Percentiles rank a stretch among this genome's conserved stretches.
Conservation (phyloP, 768 basidiomycete genomes). For the Phaffia australis region DNA sequence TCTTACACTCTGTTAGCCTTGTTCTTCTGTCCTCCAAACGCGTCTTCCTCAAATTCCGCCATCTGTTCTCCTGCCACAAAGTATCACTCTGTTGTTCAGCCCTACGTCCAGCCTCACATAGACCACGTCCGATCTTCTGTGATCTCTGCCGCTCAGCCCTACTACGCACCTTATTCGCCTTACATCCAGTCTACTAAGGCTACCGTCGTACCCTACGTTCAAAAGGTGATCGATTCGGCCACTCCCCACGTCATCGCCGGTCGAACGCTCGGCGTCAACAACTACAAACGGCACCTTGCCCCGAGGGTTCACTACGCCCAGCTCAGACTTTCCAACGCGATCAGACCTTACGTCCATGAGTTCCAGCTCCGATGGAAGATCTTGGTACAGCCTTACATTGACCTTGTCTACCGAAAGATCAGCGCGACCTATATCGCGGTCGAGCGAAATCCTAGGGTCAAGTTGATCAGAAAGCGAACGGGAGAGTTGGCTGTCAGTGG, state of each 20-base stretch:
- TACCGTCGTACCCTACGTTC: not conserved
- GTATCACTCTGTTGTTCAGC: constrained; percentile 32
- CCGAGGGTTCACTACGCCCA: constrained; percentile 27
- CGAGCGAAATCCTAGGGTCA: constrained; percentile 2
- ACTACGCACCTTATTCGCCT: constrained; percentile 27
- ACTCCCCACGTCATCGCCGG: constrained; percentile 28
- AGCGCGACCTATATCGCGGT: not conserved
- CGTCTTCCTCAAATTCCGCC: constrained; percentile 26
- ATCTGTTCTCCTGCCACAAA: constrained; percentile 34
- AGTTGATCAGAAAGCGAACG: not conserved
- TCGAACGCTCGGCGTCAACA: constrained; percentile 25
- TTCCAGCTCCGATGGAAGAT: constrained; percentile 27
- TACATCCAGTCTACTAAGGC: constrained; percentile 23
- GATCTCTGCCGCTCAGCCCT: constrained; percentile 24
- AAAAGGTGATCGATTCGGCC: constrained; percentile 26
- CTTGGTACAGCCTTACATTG: constrained; percentile 33
- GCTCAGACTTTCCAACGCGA: not conserved
- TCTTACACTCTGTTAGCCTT: constrained; percentile 32
- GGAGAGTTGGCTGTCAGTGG: not conserved
- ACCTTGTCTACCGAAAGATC: constrained; percentile 1
- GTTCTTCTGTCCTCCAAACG: constrained; percentile 33
- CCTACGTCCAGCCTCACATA: constrained; percentile 34
- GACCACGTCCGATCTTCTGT: constrained; percentile 20
- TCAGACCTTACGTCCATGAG: constrained; percentile 14
- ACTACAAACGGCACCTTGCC: constrained; percentile 27